Conservation (phyloP, 2,329 filamentous ascomycete species). For the Neopestalotiopsis clavispora region DNA sequence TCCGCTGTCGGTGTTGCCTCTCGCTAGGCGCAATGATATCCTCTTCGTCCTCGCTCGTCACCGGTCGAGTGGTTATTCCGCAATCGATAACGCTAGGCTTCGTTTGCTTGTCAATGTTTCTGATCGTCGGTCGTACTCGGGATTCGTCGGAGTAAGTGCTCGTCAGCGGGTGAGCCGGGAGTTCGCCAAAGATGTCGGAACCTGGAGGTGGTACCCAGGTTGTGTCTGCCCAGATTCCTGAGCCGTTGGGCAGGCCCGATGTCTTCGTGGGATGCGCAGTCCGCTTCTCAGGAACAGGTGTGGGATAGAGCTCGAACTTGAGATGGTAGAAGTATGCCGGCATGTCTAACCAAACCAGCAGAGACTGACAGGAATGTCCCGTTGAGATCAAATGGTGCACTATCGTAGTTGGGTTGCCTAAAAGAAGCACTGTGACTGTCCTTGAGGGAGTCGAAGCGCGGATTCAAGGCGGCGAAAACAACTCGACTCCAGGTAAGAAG, state of each 20-base stretch:
- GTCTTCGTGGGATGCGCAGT: background rate
- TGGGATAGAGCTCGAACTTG: slow-evolving; percentile 68
- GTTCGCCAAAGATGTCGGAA: slow-evolving; percentile 59
- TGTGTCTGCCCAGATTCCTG: slow-evolving; percentile 20
- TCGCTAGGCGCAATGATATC: slow-evolving; percentile 45
- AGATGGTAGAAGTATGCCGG: slow-evolving; percentile 69
- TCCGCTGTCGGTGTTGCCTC: slow-evolving; percentile 39
- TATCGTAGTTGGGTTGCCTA: no score
- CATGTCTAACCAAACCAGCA: slow-evolving; percentile 43
- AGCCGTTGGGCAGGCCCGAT: slow-evolving; percentile 16
- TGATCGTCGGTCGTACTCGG: slow-evolving; percentile 9
- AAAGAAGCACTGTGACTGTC: no score
- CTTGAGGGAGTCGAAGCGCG: background rate
- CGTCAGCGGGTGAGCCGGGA: slow-evolving; percentile 41
- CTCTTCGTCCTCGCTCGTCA: slow-evolving; percentile 34
- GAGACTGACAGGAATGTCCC: background rate
- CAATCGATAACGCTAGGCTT: slow-evolving; percentile 52
- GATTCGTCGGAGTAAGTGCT: background rate
- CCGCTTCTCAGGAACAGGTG: slow-evolving; percentile 39
- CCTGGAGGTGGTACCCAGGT: slow-evolving; percentile 57
- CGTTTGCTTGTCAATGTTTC: slow-evolving; percentile 12
- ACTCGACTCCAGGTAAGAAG: slow-evolving; percentile 21
- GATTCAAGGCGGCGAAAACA: slow-evolving; percentile 27
- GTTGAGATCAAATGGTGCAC: no score
- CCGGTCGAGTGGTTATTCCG: slow-evolving; percentile 44